Conservation (phyloP, 2,329 filamentous ascomycete genomes). For the Fusarium newnesense region DNA sequence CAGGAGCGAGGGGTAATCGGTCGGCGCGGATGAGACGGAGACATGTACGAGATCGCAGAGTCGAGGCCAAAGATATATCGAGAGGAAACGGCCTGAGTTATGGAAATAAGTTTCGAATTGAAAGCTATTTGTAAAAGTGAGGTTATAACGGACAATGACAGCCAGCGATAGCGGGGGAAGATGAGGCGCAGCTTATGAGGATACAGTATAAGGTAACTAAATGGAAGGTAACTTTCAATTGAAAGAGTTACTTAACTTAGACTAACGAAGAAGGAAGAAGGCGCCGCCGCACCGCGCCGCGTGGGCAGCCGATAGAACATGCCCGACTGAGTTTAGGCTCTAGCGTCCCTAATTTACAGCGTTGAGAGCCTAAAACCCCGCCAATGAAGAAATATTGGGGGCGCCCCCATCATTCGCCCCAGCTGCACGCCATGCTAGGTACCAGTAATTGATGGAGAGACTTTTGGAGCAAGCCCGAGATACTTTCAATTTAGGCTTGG, state of each 20-base stretch:
- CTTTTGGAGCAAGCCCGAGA: neutral
- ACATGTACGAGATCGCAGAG: slow-evolving; percentile 33
- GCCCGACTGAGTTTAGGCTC: slow-evolving; percentile 32
- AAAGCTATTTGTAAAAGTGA: slow-evolving; percentile 14
- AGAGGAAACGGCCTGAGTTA: neutral
- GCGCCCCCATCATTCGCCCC: slow-evolving; percentile 5
- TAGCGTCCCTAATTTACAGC: slow-evolving; percentile 32
- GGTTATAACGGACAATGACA: slow-evolving; percentile 16
- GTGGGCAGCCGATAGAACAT: slow-evolving; percentile 15
- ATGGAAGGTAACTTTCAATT: neutral
- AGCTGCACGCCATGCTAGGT: neutral
- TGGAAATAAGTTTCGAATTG: slow-evolving; percentile 3
- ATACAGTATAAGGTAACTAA: neutral
- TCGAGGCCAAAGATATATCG: neutral
- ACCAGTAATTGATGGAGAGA: neutral
- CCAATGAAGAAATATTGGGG: slow-evolving; percentile 30
- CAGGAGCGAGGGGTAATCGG: slow-evolving; percentile 31
- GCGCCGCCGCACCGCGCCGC: slow-evolving; percentile 16
- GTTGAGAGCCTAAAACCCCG: slow-evolving; percentile 40
- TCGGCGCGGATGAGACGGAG: slow-evolving; percentile 32
- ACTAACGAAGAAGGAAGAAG: slow-evolving; percentile 8
- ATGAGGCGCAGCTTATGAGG: slow-evolving; percentile 36
- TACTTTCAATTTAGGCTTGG: neutral
- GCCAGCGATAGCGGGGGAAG: slow-evolving; percentile 23
- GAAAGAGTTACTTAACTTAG: neutral